These are phyloP conservation scores for Phoma sp. DNA, from an alignment of 2,329 filamentous ascomycete species.

Conservation along the genomic window DNA sequence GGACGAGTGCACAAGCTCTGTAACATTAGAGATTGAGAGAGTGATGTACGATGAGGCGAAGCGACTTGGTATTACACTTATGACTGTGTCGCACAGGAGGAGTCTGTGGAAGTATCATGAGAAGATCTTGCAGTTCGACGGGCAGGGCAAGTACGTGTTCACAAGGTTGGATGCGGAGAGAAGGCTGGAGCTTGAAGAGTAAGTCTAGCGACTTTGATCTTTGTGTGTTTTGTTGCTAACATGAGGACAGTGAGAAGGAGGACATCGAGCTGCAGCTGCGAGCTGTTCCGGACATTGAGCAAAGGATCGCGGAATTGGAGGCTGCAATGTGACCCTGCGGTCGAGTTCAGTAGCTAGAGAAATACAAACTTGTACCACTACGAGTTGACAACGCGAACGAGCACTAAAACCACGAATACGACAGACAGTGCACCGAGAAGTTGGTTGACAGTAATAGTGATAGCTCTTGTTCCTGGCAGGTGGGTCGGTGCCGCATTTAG, in stretches of 20 bases:
- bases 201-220: conserved; percentile 36
- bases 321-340: conserved; percentile 16
- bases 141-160: conserved; percentile 90
- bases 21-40: conserved; percentile 94
- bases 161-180: conserved; percentile 87
- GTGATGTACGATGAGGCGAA: conserved; percentile 98
- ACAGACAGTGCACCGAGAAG: neutral
- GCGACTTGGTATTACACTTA: conserved; percentile 86
- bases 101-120: conserved; percentile 97
- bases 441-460: neutral
- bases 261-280: conserved; percentile 86
- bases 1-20: conserved; percentile 93
- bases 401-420: no score
- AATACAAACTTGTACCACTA: neutral
- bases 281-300: conserved; percentile 86
- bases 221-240: conserved; percentile 19
- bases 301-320: conserved; percentile 79
- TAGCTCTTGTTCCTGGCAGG: neutral
- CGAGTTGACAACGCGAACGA: neutral
- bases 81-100: conserved; percentile 92
- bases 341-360: neutral
- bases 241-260: conserved; percentile 74
- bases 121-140: conserved; percentile 94
- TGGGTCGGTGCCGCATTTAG: neutral
- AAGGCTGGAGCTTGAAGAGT: conserved; percentile 85